Evolutionary conservation across 768 basidiomycete genomes (phyloP), one percentile per base, ranked within the genome.

Genomic region (Coprinellus aureogranulatus): DNA sequence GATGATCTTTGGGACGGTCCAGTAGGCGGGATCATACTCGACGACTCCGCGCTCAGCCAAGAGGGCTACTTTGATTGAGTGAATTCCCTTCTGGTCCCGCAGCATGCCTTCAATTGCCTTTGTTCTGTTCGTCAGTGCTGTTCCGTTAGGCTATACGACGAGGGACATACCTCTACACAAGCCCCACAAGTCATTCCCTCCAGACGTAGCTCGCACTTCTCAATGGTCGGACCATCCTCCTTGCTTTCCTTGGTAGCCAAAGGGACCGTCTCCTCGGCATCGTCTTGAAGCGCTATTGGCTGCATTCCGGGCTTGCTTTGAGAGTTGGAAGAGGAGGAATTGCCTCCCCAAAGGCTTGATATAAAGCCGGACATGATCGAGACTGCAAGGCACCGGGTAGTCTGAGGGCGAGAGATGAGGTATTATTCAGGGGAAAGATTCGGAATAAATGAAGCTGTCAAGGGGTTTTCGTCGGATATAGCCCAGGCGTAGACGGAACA

Each of bases 11-110:
- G 87, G 90, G 9, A 84, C 72, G 31, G 79, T 82, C 97, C 97
- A 99, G n/a, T 75, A 67, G 0, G 75, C 66, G 1, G 91, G 85
- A 64, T 98, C 94, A 65, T 89, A 99, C 69, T 96, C 94, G 61
- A 99, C 76, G 46, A 92, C 81, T 3, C 88, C 96, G 14, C 96
- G 87, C 71, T 99, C 96, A 12, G 97, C 93, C 25, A 99, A 81
- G n/a, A 99, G 81, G 23, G 95, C 95, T n/a, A 99, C 94, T 68
- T 94, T 93, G 59, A 97, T 75, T 11, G 88, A 90, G 59, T 86
- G 74, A 51, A 99, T 94, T n/a, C 97, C 97, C n/a, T 85, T 75
- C 69, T 95, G 92, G 18, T 77, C 78, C 65, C 87, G 78, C 22
- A 96, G 81, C 78, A 89, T 89, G 40, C 87, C 84, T 68, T 96